phyloP scores from a whole-genome alignment of 2,329 filamentous ascomycete species.

The Cercospora sp. region DNA sequence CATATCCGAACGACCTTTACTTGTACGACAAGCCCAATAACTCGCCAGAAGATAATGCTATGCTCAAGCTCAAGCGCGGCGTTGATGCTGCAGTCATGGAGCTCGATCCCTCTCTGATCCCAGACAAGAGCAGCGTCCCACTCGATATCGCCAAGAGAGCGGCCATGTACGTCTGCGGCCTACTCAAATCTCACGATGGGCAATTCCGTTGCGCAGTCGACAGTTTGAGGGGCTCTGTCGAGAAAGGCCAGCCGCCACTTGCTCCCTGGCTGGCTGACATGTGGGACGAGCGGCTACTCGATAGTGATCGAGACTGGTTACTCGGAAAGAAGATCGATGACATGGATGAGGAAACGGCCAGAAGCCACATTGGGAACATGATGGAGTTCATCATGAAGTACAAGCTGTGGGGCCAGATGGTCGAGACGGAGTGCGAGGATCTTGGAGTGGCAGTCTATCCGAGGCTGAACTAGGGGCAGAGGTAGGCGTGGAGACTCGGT shows the following conservation, averaged over 20 bases:
- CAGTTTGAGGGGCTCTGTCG: background rate
- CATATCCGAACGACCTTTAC: constrained; percentile 1
- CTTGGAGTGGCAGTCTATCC: constrained; percentile 5
- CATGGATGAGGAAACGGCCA: constrained; percentile 5
- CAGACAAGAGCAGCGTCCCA: background rate
- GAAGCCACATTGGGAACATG: background rate
- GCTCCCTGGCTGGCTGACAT: constrained; percentile 10
- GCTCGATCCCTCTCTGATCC: constrained; percentile 1
- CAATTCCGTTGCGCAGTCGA: constrained; percentile 10
- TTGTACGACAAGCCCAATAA: constrained; percentile 5
- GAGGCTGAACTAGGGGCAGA: constrained; percentile 1
- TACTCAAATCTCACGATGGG: constrained; percentile 8
- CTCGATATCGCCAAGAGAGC: constrained; percentile 4
- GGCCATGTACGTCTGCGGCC: constrained; percentile 9
- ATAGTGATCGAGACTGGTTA: constrained; percentile 14
- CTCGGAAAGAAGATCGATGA: constrained; percentile 9
- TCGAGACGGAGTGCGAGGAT: constrained; percentile 7
- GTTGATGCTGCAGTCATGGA: constrained; percentile 1
- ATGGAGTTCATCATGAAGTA: constrained; percentile 14
- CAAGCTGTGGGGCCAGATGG: constrained; percentile 11
- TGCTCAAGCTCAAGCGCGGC: constrained; percentile 7
- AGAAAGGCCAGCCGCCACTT: background rate
- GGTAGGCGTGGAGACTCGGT: background rate
- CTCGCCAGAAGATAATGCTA: constrained; percentile 6
- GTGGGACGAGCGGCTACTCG: constrained; percentile 12